phyloP scores from a whole-genome alignment of 2,329 filamentous ascomycete species.

The Epichloe gansuensis region DNA sequence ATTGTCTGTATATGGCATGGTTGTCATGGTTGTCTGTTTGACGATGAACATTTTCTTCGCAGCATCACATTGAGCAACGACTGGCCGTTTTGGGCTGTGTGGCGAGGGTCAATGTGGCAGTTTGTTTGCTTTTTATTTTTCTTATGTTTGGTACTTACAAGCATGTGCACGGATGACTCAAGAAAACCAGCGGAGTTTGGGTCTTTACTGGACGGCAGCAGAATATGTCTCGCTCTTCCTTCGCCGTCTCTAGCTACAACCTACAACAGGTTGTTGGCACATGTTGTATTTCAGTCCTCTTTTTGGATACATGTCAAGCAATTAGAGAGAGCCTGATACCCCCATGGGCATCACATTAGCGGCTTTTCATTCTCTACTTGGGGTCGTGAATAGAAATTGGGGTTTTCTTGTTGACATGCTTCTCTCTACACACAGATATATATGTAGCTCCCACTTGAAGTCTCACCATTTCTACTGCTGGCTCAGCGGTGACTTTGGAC shows the following conservation, averaged over 20 bases:
- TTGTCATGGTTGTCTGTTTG: slow-evolving; percentile 84
- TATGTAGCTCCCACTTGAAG: too few species aligned
- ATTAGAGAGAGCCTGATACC: neutral
- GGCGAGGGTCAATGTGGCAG: too few species aligned
- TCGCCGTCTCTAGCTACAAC: too few species aligned
- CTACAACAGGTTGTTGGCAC: neutral
- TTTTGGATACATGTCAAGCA: neutral
- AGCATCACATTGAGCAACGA: slow-evolving; percentile 39
- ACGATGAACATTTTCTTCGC: slow-evolving; percentile 74
- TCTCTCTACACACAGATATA: too few species aligned
- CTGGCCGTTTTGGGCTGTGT: neutral
- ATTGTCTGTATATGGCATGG: slow-evolving; percentile 67
- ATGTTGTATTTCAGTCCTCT: slow-evolving; percentile 5
- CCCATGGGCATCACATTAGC: neutral
- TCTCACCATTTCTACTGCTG: too few species aligned
- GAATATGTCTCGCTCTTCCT: neutral
- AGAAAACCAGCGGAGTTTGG: neutral
- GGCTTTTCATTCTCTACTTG: neutral
- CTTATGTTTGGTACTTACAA: neutral
- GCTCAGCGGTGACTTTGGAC: too few species aligned
- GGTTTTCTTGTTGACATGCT: neutral
- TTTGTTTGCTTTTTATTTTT: neutral
- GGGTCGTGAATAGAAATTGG: neutral
- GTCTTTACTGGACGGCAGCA: neutral
- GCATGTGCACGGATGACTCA: neutral